Evolutionary conservation across 2,329 filamentous ascomycete species (phyloP).

Genomic region (Ophiostoma sp.): DNA sequence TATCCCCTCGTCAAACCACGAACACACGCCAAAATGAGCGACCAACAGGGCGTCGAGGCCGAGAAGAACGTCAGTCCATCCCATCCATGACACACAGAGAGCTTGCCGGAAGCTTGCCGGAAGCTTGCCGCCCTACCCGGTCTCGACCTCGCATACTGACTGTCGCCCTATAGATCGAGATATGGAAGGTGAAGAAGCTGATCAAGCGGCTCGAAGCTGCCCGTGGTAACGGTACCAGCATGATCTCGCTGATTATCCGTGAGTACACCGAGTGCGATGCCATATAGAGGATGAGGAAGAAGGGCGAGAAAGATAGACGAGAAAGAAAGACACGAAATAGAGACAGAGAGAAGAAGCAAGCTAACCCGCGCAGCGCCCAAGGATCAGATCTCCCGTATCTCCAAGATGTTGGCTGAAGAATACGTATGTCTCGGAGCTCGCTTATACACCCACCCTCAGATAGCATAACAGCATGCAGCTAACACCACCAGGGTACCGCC

Average conservation of each 20-base stretch:
- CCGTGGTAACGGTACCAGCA: conserved; percentile 96
- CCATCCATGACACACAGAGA: not conserved
- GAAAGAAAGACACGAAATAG: not conserved
- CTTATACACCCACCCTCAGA: no score
- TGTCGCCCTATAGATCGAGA: conserved; percentile 52
- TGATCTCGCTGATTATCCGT: conserved; percentile 97
- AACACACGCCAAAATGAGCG: conserved; percentile 63
- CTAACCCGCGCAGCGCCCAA: conserved; percentile 56
- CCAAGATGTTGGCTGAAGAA: conserved; percentile 99
- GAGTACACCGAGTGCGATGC: conserved; percentile 45
- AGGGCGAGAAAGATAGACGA: not conserved
- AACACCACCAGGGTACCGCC: conserved; percentile 68
- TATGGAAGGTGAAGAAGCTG: conserved; percentile 99
- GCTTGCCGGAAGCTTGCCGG: not conserved
- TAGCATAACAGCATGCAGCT: conserved; percentile 20
- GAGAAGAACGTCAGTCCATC: conserved; percentile 76
- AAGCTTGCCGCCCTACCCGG: conserved; percentile 8
- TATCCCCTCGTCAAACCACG: conserved; percentile 7
- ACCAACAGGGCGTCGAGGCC: conserved; percentile 80
- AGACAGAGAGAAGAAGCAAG: not conserved
- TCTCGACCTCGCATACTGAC: conserved; percentile 19
- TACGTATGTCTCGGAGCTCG: conserved; percentile 57
- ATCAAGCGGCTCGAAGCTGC: conserved; percentile 98
- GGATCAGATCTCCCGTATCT: conserved; percentile 90
- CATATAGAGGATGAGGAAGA: not conserved